Evolutionary conservation across 495 filamentous ascomycete species (phyloP).

Genomic region (Copromyces sp.): DNA sequence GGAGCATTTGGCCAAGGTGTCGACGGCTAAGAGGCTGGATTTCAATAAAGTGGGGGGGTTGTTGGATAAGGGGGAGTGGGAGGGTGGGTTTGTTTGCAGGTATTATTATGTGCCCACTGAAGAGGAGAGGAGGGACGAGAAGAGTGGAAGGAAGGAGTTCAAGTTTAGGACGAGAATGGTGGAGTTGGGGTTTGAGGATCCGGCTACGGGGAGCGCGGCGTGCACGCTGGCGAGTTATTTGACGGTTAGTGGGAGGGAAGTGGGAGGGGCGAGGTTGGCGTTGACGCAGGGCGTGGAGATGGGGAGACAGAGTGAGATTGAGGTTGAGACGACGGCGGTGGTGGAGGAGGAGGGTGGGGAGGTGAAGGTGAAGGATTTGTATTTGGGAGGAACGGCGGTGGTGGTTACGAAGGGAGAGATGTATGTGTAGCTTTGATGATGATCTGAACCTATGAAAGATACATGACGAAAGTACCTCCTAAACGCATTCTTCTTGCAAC

Average conservation of each 20-base stretch:
- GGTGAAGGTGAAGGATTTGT: conserved; percentile 37
- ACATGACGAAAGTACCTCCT: background rate
- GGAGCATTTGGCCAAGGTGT: conserved; percentile 31
- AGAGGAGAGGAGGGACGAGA: conserved; percentile 7
- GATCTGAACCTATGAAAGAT: background rate
- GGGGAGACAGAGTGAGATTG: conserved; percentile 53
- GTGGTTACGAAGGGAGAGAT: conserved; percentile 45
- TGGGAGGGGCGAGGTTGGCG: conserved; percentile 31
- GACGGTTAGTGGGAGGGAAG: conserved; percentile 31
- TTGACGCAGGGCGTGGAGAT: conserved; percentile 73
- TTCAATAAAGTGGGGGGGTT: conserved; percentile 19
- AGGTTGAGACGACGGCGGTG: conserved; percentile 28
- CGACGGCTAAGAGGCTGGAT: conserved; percentile 11
- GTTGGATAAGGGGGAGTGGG: conserved; percentile 50
- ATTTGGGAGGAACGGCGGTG: conserved; percentile 47
- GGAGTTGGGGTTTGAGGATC: conserved; percentile 52
- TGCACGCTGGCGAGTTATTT: conserved; percentile 48
- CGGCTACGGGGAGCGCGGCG: conserved; percentile 58
- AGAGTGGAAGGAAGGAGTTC: conserved; percentile 10
- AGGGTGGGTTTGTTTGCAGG: conserved; percentile 36
- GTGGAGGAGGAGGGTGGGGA: conserved; percentile 30
- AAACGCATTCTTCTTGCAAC: background rate
- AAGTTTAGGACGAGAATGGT: conserved; percentile 39
- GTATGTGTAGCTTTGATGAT: background rate
- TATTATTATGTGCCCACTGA: conserved; percentile 46